A percentile compares a stretch with the other conserved stretches of the same genome.
phyloP scores from a whole-genome alignment of 176 grass and related monocot species.

The Triticum dicoccoides region DNA sequence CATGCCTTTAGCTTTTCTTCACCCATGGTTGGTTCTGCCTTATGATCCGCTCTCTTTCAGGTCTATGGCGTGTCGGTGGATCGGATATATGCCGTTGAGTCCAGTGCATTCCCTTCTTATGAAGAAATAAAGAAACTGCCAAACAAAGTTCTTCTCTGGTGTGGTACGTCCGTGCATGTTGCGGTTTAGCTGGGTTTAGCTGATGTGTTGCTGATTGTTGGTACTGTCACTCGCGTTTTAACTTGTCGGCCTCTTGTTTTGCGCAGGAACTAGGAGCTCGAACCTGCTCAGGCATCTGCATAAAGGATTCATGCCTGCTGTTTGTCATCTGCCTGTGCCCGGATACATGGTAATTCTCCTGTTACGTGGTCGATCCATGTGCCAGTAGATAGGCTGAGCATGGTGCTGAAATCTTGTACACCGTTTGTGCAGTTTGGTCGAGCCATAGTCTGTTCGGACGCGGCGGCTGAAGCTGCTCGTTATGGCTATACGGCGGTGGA shows the following conservation, averaged over 20 bases:
- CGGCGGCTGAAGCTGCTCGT: conserved; percentile 62
- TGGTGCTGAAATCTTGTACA: neutral
- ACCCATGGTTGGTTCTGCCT: neutral
- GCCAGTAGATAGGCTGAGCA: neutral
- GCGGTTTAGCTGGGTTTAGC: neutral
- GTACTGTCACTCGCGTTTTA: neutral
- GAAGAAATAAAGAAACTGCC: conserved; percentile 59
- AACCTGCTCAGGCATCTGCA: conserved; percentile 70
- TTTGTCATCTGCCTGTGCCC: conserved; percentile 69
- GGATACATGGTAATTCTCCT: conserved; percentile 67
- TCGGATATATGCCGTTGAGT: conserved; percentile 62
- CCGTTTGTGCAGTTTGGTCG: conserved; percentile 56
- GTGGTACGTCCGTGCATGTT: conserved; percentile 46
- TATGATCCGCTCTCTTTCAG: neutral
- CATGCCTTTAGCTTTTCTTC: neutral
- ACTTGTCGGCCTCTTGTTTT: neutral
- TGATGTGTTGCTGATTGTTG: neutral
- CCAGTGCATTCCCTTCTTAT: conserved; percentile 53
- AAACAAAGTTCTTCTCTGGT: conserved; percentile 88
- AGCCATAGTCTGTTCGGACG: conserved; percentile 73
- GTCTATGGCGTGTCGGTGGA: conserved; percentile 60
- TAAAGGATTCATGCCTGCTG: conserved; percentile 55
- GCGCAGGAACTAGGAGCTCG: conserved; percentile 71
- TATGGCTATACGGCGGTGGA: conserved; percentile 80
- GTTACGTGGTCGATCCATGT: neutral